These are phyloP conservation scores for Sclerotinia borealis DNA, from an alignment of 2,329 filamentous ascomycete genomes.

Conservation along the genomic window DNA sequence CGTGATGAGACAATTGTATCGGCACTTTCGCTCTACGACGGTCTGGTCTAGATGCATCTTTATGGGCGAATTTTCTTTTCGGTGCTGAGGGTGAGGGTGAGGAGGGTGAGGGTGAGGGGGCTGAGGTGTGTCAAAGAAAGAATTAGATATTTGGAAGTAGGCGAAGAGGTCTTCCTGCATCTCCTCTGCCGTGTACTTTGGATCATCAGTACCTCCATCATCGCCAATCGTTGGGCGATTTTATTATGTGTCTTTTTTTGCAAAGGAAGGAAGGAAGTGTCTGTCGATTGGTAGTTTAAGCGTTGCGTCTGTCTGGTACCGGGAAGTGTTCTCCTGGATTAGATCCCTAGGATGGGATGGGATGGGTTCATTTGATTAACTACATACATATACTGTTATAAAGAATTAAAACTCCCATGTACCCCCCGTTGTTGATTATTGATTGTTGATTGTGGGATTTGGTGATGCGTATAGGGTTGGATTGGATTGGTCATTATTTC, in stretches of 20 bases:
- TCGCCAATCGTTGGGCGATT: slow-evolving; percentile 5
- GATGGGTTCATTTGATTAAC: slow-evolving; percentile 6
- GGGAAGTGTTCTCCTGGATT: slow-evolving; percentile 8
- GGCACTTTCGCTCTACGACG: slow-evolving; percentile 91
- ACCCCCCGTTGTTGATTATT: too few species aligned
- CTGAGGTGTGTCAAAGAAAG: not conserved
- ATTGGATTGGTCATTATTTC: too few species aligned
- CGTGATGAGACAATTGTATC: slow-evolving; percentile 98
- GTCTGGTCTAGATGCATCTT: slow-evolving; percentile 62
- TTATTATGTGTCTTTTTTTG: not conserved
- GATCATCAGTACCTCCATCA: slow-evolving; percentile 6
- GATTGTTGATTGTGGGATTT: not conserved
- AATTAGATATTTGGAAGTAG: slow-evolving; percentile 10
- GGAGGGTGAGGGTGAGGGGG: too few species aligned
- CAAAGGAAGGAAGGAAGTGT: slow-evolving; percentile 3
- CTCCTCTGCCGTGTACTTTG: slow-evolving; percentile 5
- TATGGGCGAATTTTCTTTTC: slow-evolving; percentile 1
- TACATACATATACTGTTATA: not conserved
- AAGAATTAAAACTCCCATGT: not conserved
- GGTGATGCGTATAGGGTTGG: not conserved
- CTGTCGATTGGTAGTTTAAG: slow-evolving; percentile 10
- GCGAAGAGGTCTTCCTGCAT: not conserved
- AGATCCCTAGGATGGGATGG: slow-evolving; percentile 11
- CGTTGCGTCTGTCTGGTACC: slow-evolving; percentile 1
- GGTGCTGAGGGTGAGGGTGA: slow-evolving; percentile 1